Evolutionary conservation across 257 asterid species (phyloP).

Genomic region (Osmanthus fragrans): DNA sequence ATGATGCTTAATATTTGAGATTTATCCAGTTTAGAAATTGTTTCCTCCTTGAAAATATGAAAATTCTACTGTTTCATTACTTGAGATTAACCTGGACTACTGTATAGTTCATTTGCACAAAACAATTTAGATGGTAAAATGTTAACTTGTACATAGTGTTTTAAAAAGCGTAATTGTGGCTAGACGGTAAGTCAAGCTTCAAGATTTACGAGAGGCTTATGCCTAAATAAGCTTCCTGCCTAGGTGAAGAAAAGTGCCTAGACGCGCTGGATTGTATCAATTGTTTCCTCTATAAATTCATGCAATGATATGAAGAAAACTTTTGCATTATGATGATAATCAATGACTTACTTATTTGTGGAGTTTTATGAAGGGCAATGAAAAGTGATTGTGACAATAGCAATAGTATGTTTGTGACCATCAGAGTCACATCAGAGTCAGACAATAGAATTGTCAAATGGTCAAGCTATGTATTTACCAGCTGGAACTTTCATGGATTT

Average conservation of each 20-base stretch:
- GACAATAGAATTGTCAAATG: background rate
- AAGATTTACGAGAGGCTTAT: too few relatives aligned
- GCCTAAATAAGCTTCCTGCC: too few relatives aligned
- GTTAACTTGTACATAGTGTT: background rate
- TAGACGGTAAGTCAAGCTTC: too few relatives aligned
- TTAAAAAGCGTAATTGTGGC: too few relatives aligned
- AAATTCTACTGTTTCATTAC: background rate
- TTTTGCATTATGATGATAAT: background rate
- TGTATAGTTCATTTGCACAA: background rate
- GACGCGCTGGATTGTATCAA: background rate
- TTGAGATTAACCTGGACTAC: background rate
- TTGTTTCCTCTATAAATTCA: too few relatives aligned
- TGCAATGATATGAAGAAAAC: background rate
- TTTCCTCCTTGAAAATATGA: background rate
- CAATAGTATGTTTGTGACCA: constrained; percentile 3
- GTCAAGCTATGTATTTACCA: background rate
- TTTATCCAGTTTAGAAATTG: background rate
- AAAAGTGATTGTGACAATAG: constrained; percentile 15
- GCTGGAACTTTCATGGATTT: background rate
- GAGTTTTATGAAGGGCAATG: constrained; percentile 1
- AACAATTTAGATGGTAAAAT: background rate
- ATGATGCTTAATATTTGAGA: background rate
- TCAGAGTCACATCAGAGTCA: constrained; percentile 19
- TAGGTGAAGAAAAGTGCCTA: too few relatives aligned
- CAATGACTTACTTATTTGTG: too few relatives aligned